phyloP scores from a whole-genome alignment of 73 alveolate species.

The Stentor coeruleus region DNA sequence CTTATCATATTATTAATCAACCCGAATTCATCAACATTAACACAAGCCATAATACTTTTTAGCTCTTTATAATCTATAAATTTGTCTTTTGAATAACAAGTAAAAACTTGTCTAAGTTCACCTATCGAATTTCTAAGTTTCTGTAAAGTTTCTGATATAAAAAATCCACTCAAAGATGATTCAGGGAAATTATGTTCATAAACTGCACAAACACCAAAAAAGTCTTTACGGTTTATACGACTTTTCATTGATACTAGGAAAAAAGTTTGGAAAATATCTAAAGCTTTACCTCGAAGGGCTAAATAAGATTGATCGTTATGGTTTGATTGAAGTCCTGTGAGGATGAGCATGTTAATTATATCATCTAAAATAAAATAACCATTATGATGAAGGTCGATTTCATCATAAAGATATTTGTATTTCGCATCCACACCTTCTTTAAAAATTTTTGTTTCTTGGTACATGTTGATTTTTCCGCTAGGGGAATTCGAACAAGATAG shows the following conservation, averaged over 20 bases:
- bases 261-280: background rate
- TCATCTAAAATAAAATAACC: background rate
- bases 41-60: constrained; percentile 2
- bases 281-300: background rate
- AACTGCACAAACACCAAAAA: background rate
- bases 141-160: background rate
- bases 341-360: background rate
- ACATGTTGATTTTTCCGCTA: background rate
- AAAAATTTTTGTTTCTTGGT: background rate
- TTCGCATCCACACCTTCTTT: background rate
- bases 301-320: background rate
- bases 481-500: background rate
- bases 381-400: background rate
- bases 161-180: too few relatives aligned
- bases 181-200: background rate
- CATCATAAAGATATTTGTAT: background rate
- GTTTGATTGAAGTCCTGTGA: background rate
- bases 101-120: background rate
- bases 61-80: background rate
- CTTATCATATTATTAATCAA: background rate
- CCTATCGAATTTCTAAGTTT: too few relatives aligned
- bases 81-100: background rate
- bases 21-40: background rate
- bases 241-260: background rate
- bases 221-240: background rate